Evolutionary conservation across 176 grass and related monocot genomes (phyloP), one percentile per base, ranked within the genome.

Genomic region (Otatea glauca): DNA sequence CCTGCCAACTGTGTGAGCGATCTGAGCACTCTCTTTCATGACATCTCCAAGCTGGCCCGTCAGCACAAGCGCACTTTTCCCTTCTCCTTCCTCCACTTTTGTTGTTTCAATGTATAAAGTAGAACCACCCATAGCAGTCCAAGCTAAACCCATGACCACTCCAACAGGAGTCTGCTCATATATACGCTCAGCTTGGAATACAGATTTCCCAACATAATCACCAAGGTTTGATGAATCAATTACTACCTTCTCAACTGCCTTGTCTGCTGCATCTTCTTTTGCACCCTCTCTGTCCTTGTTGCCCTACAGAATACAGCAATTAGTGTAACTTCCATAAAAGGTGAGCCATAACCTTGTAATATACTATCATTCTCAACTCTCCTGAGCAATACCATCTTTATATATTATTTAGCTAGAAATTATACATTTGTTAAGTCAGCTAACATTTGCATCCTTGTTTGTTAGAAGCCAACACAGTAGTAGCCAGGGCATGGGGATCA

Each of bases 11-110:
- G 96, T 99, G 38, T 99, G 93, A 1, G 93, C 96, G 66, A 96
- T 99, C 79, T 96, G 96, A 29, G 96, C 93, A 43, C 93, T 99
- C 86, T 99, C 93, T 84, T 99, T 99, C 96, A 94, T 96, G 44
- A 99, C 93, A 82, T 96, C 93, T 73, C 96, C 91, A 85, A 99
- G 96, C 86, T 99, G 96, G 43, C 96, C 96, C 0, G 96, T 99
- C 82, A 99, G 59, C 42, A 92, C 58, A 78, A 99, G 93, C 54
- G 89, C 89, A 50, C 96, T 91, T 88, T 96, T 99, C 55, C 88
- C 93, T 75, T 96, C 96, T 79, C 89, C 91, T 84, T 92, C 89
- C 72, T 96, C 96, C 17, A 99, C 86, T 74, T 92, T 76, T 39
- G 86, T 76, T 27, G 96, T 96, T 86, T 96, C 96, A 7, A 99